These are phyloP conservation scores for Colletotrichum gigasporum DNA, from an alignment of 2,329 filamentous ascomycete genomes.

Conservation along the genomic window DNA sequence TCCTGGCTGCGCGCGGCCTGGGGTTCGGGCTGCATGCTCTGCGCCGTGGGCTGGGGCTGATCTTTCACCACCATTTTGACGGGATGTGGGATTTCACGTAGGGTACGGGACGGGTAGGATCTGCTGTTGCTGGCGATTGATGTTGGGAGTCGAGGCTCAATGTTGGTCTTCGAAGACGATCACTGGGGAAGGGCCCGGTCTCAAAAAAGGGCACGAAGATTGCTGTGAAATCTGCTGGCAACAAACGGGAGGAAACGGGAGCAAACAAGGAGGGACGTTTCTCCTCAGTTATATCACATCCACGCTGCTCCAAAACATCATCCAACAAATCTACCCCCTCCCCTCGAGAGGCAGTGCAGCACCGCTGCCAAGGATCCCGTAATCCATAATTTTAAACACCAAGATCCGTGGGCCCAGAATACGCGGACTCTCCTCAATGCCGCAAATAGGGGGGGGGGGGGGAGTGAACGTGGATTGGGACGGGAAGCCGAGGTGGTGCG, in stretches of 20 bases:
- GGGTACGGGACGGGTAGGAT: not conserved
- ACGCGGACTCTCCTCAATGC: too few relatives aligned
- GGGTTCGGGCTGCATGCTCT: constrained; percentile 1
- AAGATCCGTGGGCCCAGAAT: constrained; percentile 4
- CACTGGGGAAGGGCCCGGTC: not conserved
- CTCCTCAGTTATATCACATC: constrained; percentile 10
- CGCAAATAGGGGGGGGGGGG: too few relatives aligned
- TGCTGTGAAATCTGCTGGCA: not conserved
- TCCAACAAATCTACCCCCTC: not conserved
- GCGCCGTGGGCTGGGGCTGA: constrained; percentile 5
- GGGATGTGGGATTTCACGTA: not conserved
- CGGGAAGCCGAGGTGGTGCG: too few relatives aligned
- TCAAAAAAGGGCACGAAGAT: not conserved
- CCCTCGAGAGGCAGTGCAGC: constrained; percentile 12
- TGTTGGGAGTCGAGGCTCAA: not conserved
- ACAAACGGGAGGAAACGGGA: not conserved
- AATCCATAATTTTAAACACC: constrained; percentile 4
- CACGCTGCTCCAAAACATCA: not conserved
- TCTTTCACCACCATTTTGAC: constrained; percentile 15
- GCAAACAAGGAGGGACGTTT: not conserved
- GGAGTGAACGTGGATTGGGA: too few relatives aligned
- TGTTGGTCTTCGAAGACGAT: not conserved
- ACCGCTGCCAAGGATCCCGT: constrained; percentile 9
- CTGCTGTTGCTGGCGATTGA: not conserved
- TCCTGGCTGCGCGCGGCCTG: not conserved